phyloP scores from a whole-genome alignment of 1,284 basidiomycete species.

The Thecaphora thlaspeos region DNA sequence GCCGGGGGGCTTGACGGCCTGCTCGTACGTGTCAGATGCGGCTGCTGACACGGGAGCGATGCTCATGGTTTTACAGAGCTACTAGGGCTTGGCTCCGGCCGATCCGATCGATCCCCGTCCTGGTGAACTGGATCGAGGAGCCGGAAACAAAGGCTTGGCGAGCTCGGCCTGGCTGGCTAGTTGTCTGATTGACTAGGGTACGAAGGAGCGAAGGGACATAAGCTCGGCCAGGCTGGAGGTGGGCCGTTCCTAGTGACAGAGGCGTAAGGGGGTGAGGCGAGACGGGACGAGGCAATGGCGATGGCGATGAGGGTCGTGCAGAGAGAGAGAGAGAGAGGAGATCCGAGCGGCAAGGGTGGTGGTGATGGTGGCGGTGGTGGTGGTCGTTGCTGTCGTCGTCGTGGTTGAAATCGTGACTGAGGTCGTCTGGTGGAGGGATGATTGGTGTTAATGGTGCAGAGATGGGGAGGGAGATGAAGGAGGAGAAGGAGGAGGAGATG shows the following conservation, averaged over 20 bases:
- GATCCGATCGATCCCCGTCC: constrained; percentile 14
- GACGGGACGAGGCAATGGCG: no score
- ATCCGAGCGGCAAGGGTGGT: background rate
- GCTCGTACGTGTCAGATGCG: background rate
- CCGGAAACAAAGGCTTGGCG: background rate
- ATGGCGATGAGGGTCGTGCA: no score
- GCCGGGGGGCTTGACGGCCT: background rate
- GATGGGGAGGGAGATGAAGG: no score
- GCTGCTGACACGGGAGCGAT: background rate
- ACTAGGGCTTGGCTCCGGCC: constrained; percentile 27
- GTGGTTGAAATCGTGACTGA: constrained; percentile 5
- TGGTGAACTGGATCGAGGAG: background rate
- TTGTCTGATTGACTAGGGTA: no score
- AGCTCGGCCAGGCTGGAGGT: no score
- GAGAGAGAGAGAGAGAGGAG: no score
- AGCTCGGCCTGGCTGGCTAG: background rate
- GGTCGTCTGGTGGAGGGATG: background rate
- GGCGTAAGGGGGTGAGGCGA: no score
- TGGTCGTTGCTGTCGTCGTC: background rate
- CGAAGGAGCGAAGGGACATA: no score
- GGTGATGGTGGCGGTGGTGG: constrained; percentile 1
- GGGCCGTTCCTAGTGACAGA: no score
- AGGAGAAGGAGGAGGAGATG: no score
- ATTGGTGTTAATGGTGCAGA: no score
- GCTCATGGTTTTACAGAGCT: constrained; percentile 1